Evolutionary conservation across 305 asterid genomes (phyloP), one percentile per base, ranked within the genome.

Genomic region (Fraxinus sp.): DNA sequence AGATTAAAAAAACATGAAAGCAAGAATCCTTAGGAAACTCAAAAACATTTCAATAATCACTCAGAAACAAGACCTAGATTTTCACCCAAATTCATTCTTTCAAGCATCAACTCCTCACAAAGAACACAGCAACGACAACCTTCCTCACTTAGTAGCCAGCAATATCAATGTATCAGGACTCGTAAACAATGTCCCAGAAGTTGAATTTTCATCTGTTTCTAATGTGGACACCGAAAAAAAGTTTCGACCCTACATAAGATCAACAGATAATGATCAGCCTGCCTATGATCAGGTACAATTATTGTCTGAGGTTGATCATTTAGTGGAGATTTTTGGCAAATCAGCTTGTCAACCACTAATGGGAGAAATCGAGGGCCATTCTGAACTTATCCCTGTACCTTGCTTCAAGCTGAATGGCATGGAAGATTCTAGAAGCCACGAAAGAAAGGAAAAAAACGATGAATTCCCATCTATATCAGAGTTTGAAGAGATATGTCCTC

Each of bases 401-500:
- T 24, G 43, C 72, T 22, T 16, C 79, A 79, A 85, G 43, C 84
- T 39, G 32, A 75, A 30, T 20, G 62, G 62, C 46, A 39, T 22
- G 76, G 85, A 82, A 80, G 82, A 85, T 57, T 35, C 43, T 24
- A 52, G 41, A 76, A 77, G 37, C 73, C n/a, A 2, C 41, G 76
- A 78, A 9, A 11, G 16, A 78, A 82, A 6, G 79, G 81, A 75
- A 52, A 85, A 37, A 1, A 26, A 78, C 4, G 83, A 82, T 7
- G 72, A 80, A 59, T 13, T 11, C 14, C 32, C 68, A 28, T 7
- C 49, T 14, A 28, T 82, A 43, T 26, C 32, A 35, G 86, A 86
- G 3, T 86, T 86, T 14, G 88, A 89, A 75, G 89, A 90, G 71
- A 91, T 28, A 41, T 89, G 93, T 64, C 96, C 96, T 3, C 97